Evolutionary conservation across 345 rosid genomes (phyloP), one percentile per base, ranked within the genome.

Genomic region (Moricandia arvensis): DNA sequence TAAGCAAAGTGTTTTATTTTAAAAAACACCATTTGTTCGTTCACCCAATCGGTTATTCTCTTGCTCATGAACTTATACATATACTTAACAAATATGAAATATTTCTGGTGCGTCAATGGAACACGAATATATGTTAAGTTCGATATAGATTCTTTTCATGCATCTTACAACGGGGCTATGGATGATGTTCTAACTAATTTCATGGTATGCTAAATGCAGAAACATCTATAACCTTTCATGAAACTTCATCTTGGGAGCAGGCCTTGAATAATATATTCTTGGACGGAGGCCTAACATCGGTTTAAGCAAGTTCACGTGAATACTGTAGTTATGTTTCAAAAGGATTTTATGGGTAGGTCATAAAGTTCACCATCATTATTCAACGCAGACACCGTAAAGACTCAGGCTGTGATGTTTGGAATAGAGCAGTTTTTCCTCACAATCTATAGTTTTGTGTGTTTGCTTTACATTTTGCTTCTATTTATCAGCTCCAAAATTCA

Each of bases 281-380:
- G 31, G 60, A 54, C 17, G 58, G 12, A 60, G 38, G 67, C 24
- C 1, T 61, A 53, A 75, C 59, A 38, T 69, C 34, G 59, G 70
- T 51, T 31, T 59, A 21, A 67, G 34, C 18, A 59, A 45, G 60
- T 58, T 58, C 78, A 67, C 8, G 60, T 55, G 15, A 15, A 3
- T 54, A 17, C 17, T 63, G 41, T 5, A 41, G 60, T 43, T 66
- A 15, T 13, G 54, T 57, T 33, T 34, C 16, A 49, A 4, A 62
- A 17, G 54, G 35, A 75, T 61, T 29, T 69, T 5, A 67, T 75
- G 73, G 60, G 18, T 67, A 60, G 30, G 9, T 59, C 67, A 47
- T 58, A 58, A 58, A 67, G 16, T 75, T 75, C 62, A 35, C 53
- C 66, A 59, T 31, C 61, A 35, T n/a, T n/a, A n/a, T 76, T 69